Evolutionary conservation across 768 basidiomycete genomes (phyloP).

Genomic region (Hericium coralloides): DNA sequence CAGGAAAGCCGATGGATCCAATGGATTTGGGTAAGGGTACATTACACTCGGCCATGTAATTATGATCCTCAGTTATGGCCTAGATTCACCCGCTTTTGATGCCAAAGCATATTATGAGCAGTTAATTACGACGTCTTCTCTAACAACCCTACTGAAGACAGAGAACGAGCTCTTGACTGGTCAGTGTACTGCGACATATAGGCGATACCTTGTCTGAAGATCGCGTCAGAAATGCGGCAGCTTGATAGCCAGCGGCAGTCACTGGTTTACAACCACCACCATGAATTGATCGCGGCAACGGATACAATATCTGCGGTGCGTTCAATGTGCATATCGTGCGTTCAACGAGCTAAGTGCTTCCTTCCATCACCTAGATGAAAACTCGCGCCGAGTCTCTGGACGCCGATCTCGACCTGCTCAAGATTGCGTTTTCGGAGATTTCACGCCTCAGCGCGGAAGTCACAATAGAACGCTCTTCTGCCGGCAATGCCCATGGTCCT

Average conservation of each 20-base stretch:
- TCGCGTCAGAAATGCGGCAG: conserved; percentile 64
- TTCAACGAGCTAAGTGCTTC: background rate
- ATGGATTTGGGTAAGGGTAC: conserved; percentile 64
- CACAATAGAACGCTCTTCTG: conserved; percentile 32
- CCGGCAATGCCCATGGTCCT: too few species aligned
- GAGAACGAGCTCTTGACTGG: conserved; percentile 80
- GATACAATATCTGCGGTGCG: conserved; percentile 74
- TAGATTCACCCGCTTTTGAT: conserved; percentile 78
- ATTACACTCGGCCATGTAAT: background rate
- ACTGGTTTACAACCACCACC: conserved; percentile 91
- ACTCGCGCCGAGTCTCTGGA: conserved; percentile 79
- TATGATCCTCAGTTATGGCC: conserved; percentile 5
- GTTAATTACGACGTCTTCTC: conserved; percentile 70
- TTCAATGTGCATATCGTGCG: background rate
- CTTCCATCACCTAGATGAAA: conserved; percentile 62
- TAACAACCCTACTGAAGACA: conserved; percentile 62
- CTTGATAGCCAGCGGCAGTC: conserved; percentile 85
- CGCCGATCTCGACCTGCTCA: conserved; percentile 71
- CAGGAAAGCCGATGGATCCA: conserved; percentile 53
- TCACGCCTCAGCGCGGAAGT: conserved; percentile 69
- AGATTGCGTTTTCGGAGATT: conserved; percentile 78
- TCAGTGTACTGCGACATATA: conserved; percentile 15
- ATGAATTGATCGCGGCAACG: conserved; percentile 88
- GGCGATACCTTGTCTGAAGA: background rate
- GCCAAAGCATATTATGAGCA: conserved; percentile 81